Conservation (phyloP, 192 early-diverging fungal genomes). For the Umbelopsis vinacea region DNA sequence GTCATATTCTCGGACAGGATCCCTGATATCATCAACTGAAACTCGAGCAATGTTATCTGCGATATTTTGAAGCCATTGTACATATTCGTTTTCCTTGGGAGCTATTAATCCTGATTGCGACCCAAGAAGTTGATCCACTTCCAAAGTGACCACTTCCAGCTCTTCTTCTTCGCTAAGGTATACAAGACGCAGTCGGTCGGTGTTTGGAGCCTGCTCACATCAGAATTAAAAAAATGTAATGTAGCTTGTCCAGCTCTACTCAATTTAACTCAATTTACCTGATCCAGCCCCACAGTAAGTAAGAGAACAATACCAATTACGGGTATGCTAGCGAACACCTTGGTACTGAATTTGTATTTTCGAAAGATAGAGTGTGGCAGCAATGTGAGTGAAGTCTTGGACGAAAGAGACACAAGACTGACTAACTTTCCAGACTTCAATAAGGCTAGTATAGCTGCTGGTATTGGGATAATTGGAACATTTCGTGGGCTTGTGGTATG, state of each 20-base stretch:
- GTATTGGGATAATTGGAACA: conserved; percentile 40
- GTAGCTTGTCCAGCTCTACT: background rate
- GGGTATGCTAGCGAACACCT: conserved; percentile 35
- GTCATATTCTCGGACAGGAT: conserved; percentile 29
- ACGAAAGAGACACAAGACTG: conserved; percentile 39
- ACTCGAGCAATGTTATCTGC: conserved; percentile 31
- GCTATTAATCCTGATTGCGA: conserved; percentile 28
- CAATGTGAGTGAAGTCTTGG: conserved; percentile 41
- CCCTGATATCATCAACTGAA: conserved; percentile 38
- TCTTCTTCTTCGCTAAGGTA: conserved; percentile 58
- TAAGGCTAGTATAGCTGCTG: conserved; percentile 28
- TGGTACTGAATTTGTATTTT: conserved; percentile 18
- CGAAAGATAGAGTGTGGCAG: conserved; percentile 40
- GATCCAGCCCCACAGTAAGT: conserved; percentile 38
- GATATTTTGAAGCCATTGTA: conserved; percentile 39
- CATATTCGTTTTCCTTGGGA: conserved; percentile 31
- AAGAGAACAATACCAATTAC: conserved; percentile 34
- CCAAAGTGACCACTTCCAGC: conserved; percentile 40
- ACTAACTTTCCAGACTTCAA: conserved; percentile 43
- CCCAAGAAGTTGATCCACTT: conserved; percentile 27
- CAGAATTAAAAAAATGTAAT: background rate
- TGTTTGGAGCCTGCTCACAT: conserved; percentile 51
- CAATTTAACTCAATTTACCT: conserved; percentile 18
- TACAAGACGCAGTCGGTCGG: conserved; percentile 52
- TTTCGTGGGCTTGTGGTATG: conserved; percentile 28